A percentile compares a stretch with the other conserved stretches of the same genome.
phyloP scores from a whole-genome alignment of 768 basidiomycete species.

The Lactifluus echinatus region DNA sequence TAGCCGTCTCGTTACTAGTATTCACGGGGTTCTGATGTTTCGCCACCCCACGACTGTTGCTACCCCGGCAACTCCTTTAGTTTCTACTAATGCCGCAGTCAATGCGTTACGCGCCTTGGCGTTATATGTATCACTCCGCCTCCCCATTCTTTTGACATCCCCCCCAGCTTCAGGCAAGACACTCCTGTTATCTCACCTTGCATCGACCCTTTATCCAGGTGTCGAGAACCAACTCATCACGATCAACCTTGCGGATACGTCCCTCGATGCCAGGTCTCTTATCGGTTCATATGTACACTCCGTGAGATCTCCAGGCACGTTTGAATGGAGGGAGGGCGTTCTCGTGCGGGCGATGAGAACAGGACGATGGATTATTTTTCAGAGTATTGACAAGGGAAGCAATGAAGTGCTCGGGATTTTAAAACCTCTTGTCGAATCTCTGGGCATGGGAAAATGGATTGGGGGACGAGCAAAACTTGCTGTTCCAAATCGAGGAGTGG shows the following conservation, averaged over 20 bases:
- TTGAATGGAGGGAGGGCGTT: constrained; percentile 95
- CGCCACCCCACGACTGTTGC: constrained; percentile 32
- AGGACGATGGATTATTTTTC: constrained; percentile 88
- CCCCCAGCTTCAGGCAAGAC: constrained; percentile 86
- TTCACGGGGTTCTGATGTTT: constrained; percentile 61
- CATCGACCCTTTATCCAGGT: constrained; percentile 51
- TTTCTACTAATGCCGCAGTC: constrained; percentile 55
- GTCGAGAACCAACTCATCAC: constrained; percentile 63
- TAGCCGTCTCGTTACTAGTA: constrained; percentile 49
- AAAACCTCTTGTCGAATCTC: constrained; percentile 74
- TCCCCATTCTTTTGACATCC: constrained; percentile 79
- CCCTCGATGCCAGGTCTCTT: constrained; percentile 86
- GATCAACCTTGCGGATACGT: constrained; percentile 90
- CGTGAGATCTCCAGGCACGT: constrained; percentile 69
- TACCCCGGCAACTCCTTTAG: constrained; percentile 33
- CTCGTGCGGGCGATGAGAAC: constrained; percentile 82
- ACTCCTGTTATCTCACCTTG: constrained; percentile 68
- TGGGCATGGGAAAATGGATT: constrained; percentile 61
- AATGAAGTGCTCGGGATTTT: constrained; percentile 83
- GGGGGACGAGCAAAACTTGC: constrained; percentile 62
- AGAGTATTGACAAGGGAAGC: constrained; percentile 87
- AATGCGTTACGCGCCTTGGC: constrained; percentile 55
- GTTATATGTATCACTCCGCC: constrained; percentile 51
- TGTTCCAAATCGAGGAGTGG: constrained; percentile 63
- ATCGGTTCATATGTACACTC: constrained; percentile 93